Evolutionary conservation across 1,139 yeast species (phyloP).

Genomic region (Nematodospora anomalae): DNA sequence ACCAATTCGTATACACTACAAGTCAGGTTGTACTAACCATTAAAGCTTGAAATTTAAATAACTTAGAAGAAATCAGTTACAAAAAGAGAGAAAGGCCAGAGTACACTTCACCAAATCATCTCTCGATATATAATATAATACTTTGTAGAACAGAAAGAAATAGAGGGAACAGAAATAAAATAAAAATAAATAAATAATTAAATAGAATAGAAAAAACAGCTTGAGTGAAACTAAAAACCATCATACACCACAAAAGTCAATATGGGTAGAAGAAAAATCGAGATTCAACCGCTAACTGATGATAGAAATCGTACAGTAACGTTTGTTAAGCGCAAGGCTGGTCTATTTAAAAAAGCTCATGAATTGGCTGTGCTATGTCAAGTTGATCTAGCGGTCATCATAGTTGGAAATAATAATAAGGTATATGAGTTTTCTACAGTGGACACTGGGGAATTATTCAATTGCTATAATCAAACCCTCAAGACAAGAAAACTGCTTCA

Average conservation of each 20-base stretch:
- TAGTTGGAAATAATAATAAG: conserved; percentile 80
- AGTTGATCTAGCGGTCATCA: conserved; percentile 88
- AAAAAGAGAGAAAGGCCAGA: too few species aligned
- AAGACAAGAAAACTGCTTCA: conserved; percentile 35
- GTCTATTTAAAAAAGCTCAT: conserved; percentile 93
- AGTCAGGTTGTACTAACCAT: too few species aligned
- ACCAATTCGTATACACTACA: too few species aligned
- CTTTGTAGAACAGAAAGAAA: too few species aligned
- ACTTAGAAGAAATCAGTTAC: too few species aligned
- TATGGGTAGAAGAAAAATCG: conserved; percentile 98
- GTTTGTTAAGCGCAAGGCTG: conserved; percentile 91
- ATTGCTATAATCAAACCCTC: conserved; percentile 43
- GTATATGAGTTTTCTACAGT: conserved; percentile 81
- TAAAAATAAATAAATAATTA: too few species aligned
- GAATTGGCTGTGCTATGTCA: conserved; percentile 91
- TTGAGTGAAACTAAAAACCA: too few species aligned
- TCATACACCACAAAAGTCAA: neutral
- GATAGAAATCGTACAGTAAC: conserved; percentile 89
- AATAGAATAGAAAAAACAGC: too few species aligned
- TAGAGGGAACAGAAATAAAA: too few species aligned
- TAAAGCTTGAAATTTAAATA: too few species aligned
- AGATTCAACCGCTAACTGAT: conserved; percentile 85
- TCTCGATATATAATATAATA: too few species aligned
- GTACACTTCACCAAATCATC: too few species aligned
- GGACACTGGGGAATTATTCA: conserved; percentile 60